Evolutionary conservation across 805 yeast species (phyloP), one percentile per base, ranked within the genome.

Genomic region (Kuraishia molischiana): DNA sequence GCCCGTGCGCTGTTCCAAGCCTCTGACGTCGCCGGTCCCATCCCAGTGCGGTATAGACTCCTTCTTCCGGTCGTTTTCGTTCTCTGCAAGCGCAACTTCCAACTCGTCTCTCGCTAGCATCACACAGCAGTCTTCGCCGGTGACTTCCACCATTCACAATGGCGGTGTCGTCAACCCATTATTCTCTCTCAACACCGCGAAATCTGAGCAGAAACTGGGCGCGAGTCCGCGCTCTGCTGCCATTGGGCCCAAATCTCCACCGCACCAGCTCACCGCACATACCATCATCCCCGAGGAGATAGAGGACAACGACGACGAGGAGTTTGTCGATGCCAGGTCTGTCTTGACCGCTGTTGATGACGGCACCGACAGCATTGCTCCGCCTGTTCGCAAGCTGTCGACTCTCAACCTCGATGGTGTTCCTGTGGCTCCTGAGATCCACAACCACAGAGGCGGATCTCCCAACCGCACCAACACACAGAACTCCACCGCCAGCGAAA

Each of bases 1-100:
- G 11, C 71, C 70, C 2, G 56, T 67, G 18, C 54, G 67, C 39
- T 43, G 57, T 9, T 70, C 77, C 14, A 69, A 70, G 52, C 78
- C 77, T 14, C 51, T 72, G 32, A 63, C 68, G 6, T 61, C 69
- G 2, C 71, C 72, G 4, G 51, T 67, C 14, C 54, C 64, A 10
- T 19, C 34, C 13, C 46, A 39, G n/a, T 52, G 58, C 19, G 50
- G 59, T 4, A 58, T 58, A 24, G 59, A 58, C 39, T 50, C 54
- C 41, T 58, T 58, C 34, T 58, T 58, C 42, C 45, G 59, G 30
- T 58, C 63, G 0, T 58, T 58, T 38, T 58, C 63, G 5, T 56
- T 58, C 35, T 49, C 59, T 8, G 54, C 52, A 36, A 43, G 43
- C 22, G 37, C 54, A 32, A 32, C 44, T 4, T 22, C 31, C 13